These are phyloP conservation scores for Sutorius australiensis DNA, from an alignment of 768 basidiomycete species.

Conservation along the genomic window DNA sequence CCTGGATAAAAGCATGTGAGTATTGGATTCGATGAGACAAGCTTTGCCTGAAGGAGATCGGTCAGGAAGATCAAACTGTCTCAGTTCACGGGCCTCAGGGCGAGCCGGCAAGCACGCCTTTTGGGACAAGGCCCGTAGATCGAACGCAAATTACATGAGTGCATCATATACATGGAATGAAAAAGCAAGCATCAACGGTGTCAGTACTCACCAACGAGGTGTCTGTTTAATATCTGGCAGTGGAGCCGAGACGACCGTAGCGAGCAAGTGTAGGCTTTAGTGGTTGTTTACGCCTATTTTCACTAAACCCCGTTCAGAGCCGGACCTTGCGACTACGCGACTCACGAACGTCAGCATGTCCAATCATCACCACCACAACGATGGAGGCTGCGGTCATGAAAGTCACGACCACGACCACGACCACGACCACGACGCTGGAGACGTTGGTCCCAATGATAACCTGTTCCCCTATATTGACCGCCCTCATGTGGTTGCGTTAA, in stretches of 20 bases:
- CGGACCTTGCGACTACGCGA: too few relatives aligned
- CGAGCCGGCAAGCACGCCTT: constrained; percentile 73
- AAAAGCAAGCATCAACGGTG: neutral
- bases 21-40: neutral
- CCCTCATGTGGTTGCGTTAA: constrained; percentile 76
- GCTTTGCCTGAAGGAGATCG: neutral
- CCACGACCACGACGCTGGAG: constrained; percentile 50
- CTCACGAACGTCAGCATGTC: constrained; percentile 10
- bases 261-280: neutral
- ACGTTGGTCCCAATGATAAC: constrained; percentile 59
- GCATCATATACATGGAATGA: constrained; percentile 44
- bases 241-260: neutral
- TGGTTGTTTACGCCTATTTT: constrained; percentile 19
- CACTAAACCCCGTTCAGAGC: neutral
- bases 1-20: constrained; percentile 6
- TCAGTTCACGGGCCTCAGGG: constrained; percentile 68
- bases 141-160: constrained; percentile 89
- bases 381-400: constrained; percentile 57
- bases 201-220: constrained; percentile 14
- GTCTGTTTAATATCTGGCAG: neutral
- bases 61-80: constrained; percentile 61
- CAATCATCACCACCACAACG: constrained; percentile 37
- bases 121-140: constrained; percentile 58
- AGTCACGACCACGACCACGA: constrained; percentile 57
- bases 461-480: constrained; percentile 75